phyloP scores from a whole-genome alignment of 805 yeast species.

The Metschnikowia sp. region DNA sequence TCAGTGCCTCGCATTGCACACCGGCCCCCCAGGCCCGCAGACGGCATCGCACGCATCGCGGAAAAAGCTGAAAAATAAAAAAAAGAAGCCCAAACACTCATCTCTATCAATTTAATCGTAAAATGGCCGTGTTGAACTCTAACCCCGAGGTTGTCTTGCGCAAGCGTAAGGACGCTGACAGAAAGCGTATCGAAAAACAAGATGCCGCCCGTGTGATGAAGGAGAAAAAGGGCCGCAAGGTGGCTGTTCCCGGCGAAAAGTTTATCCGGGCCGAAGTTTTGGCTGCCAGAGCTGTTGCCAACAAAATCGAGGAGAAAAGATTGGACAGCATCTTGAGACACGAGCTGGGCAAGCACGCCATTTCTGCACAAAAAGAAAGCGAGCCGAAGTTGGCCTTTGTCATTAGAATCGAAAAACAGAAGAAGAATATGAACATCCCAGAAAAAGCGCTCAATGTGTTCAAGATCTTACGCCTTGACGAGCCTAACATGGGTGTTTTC shows the following conservation, averaged over 20 bases:
- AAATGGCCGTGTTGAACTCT: constrained; percentile 51
- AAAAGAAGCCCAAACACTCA: neutral
- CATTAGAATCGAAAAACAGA: constrained; percentile 62
- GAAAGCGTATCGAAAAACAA: constrained; percentile 69
- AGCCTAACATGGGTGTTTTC: constrained; percentile 67
- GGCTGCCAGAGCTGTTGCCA: constrained; percentile 62
- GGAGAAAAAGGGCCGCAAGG: constrained; percentile 39
- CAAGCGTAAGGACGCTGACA: constrained; percentile 76
- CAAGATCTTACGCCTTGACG: constrained; percentile 55
- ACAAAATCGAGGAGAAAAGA: constrained; percentile 66
- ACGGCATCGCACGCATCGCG: constrained; percentile 13
- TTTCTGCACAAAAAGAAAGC: constrained; percentile 17
- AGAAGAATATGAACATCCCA: constrained; percentile 61
- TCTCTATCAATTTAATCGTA: neutral
- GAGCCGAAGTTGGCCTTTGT: constrained; percentile 53
- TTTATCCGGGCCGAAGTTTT: constrained; percentile 74
- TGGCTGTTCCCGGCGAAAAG: constrained; percentile 41
- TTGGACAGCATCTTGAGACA: constrained; percentile 57
- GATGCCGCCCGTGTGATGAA: constrained; percentile 53
- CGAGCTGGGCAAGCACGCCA: constrained; percentile 29
- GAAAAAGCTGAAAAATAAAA: constrained; percentile 2
- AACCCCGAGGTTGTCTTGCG: constrained; percentile 75
- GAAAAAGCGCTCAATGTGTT: constrained; percentile 58
- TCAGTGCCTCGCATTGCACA: no score
- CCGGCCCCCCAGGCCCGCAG: neutral